phyloP scores from a whole-genome alignment of 2,329 filamentous ascomycete genomes.

The Aspergillus phoenicis region DNA sequence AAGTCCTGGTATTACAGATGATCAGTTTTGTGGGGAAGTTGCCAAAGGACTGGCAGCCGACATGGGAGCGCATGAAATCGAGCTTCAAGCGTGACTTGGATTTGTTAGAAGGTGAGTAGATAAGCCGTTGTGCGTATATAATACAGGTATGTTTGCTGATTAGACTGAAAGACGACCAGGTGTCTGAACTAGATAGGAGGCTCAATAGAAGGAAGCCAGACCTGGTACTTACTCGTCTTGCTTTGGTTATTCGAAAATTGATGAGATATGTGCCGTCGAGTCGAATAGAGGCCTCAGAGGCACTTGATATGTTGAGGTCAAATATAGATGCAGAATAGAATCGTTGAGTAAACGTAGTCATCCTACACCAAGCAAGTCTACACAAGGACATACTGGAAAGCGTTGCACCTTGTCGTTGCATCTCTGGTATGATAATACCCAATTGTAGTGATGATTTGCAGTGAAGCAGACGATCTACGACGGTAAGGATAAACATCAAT shows the following conservation, averaged over 20 bases:
- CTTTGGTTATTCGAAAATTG: constrained; percentile 24
- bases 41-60: constrained; percentile 23
- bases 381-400: too few species aligned
- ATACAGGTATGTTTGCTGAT: too few species aligned
- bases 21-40: constrained; percentile 25
- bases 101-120: constrained; percentile 12
- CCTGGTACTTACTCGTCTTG: constrained; percentile 19
- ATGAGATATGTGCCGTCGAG: constrained; percentile 27
- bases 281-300: constrained; percentile 21
- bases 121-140: constrained; percentile 5
- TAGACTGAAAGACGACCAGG: background rate
- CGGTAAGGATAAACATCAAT: too few species aligned
- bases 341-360: too few species aligned
- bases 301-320: constrained; percentile 19
- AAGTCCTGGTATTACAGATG: constrained; percentile 24
- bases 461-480: too few species aligned
- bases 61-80: constrained; percentile 20
- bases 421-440: too few species aligned
- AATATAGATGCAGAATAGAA: too few species aligned
- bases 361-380: too few species aligned
- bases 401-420: too few species aligned
- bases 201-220: constrained; percentile 17
- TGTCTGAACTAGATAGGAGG: constrained; percentile 20
- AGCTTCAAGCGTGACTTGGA: constrained; percentile 9
- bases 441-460: too few species aligned